A percentile compares a stretch with the other conserved stretches of the same genome.
These are phyloP conservation scores for Microcyclosporella mali DNA, from an alignment of 2,329 filamentous ascomycete species.

Conservation along the genomic window DNA sequence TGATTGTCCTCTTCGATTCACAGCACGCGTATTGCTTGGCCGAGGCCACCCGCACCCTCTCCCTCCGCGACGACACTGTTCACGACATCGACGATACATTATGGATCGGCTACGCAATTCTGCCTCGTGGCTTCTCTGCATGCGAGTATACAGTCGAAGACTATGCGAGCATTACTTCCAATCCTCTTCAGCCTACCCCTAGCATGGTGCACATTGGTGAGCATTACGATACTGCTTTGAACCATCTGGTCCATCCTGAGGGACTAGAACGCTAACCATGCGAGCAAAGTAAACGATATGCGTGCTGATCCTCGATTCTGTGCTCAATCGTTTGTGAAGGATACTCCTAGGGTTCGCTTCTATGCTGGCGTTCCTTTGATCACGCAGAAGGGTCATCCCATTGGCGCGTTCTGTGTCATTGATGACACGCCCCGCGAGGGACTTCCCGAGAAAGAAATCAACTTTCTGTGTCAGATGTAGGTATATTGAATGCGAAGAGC, in stretches of 20 bases:
- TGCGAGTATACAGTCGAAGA: constrained; percentile 28
- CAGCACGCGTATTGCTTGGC: constrained; percentile 48
- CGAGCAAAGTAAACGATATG: constrained; percentile 29
- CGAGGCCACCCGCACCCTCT: constrained; percentile 46
- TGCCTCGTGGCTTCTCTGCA: constrained; percentile 26
- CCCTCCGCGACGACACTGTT: constrained; percentile 29
- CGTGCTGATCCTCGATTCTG: constrained; percentile 24
- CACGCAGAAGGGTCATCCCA: constrained; percentile 46
- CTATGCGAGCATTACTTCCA: constrained; percentile 18
- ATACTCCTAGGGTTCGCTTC: constrained; percentile 36
- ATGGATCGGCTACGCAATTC: constrained; percentile 26
- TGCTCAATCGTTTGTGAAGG: constrained; percentile 25
- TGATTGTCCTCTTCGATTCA: constrained; percentile 50
- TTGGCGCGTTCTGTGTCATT: constrained; percentile 56
- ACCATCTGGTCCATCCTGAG: too few species aligned
- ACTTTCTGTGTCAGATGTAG: constrained; percentile 54
- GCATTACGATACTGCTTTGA: too few species aligned
- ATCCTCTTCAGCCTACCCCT: constrained; percentile 9
- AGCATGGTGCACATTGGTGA: constrained; percentile 23
- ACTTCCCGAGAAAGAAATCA: constrained; percentile 43
- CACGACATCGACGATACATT: constrained; percentile 23
- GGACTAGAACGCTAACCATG: too few species aligned
- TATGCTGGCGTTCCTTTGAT: constrained; percentile 48
- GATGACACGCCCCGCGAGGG: constrained; percentile 51
- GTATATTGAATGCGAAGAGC: too few species aligned